Conservation (phyloP, 1,139 yeast genomes). For the Arxiozyma telluris region DNA sequence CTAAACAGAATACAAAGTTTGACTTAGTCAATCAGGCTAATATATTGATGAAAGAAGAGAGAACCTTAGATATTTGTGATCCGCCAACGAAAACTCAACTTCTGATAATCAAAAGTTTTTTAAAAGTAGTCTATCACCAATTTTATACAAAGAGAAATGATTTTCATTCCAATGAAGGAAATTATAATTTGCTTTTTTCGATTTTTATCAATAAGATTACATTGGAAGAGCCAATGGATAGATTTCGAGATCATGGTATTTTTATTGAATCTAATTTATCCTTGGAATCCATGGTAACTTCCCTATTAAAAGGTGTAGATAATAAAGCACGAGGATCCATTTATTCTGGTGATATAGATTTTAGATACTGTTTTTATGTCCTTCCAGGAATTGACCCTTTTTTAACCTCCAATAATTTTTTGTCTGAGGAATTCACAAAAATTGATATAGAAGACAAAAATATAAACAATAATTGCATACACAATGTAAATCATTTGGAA, state of each 20-base stretch:
- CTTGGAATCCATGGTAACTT: neutral
- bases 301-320: neutral
- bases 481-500: neutral
- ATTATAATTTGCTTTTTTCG: constrained; percentile 27
- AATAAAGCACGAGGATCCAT: neutral
- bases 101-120: constrained; percentile 20
- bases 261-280: neutral
- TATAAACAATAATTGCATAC: neutral
- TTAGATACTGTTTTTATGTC: no score
- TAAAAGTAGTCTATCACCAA: constrained; percentile 25
- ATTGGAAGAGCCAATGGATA: constrained; percentile 9
- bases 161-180: constrained; percentile 1
- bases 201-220: constrained; percentile 23
- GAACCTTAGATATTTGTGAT: constrained; percentile 16
- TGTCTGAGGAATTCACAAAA: constrained; percentile 2
- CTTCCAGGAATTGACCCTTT: neutral
- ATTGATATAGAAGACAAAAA: constrained; percentile 19
- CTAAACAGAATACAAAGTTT: neutral
- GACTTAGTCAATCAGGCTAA: constrained; percentile 1
- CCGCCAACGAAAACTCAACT: constrained; percentile 23
- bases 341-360: neutral
- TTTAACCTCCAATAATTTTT: neutral
- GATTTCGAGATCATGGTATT: neutral
- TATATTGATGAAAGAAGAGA: constrained; percentile 21
- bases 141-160: neutral